A percentile compares a stretch with the other conserved stretches of the same genome.
These are phyloP conservation scores for Apiospora arundinis DNA, from an alignment of 2,329 filamentous ascomycete genomes.

Conservation along the genomic window DNA sequence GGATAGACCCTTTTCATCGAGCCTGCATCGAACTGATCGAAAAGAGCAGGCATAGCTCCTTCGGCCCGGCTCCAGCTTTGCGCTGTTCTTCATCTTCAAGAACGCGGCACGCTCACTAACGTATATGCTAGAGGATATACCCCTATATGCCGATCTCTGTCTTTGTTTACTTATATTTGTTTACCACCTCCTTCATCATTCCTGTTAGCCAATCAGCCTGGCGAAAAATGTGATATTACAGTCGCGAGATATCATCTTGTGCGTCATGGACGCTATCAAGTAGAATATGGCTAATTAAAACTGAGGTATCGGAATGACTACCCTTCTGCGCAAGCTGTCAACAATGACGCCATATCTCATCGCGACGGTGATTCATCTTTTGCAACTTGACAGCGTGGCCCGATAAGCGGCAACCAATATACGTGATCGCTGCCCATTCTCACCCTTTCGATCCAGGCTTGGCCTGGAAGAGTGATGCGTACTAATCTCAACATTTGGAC, in stretches of 20 bases:
- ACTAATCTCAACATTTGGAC: too few relatives aligned
- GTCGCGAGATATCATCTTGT: neutral
- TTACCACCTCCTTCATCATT: neutral
- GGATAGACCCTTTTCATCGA: neutral
- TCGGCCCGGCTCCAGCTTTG: neutral
- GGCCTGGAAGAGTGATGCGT: neutral
- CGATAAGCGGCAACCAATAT: too few relatives aligned
- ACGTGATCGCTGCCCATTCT: neutral
- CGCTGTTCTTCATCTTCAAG: neutral
- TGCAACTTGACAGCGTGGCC: neutral
- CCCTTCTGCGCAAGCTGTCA: too few relatives aligned
- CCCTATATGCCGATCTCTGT: constrained; percentile 5
- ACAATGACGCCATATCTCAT: neutral
- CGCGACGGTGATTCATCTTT: neutral
- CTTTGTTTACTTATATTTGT: constrained; percentile 8
- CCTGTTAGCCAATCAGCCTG: neutral
- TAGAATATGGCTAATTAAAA: neutral
- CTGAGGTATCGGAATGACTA: neutral
- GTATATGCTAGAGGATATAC: neutral
- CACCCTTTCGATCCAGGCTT: neutral
- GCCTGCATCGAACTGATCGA: constrained; percentile 2
- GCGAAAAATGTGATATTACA: neutral
- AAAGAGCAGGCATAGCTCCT: neutral
- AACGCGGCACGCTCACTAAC: neutral
- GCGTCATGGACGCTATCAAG: neutral